Evolutionary conservation across 2,329 filamentous ascomycete species (phyloP).

Genomic region (Lasiodiplodia sp.): DNA sequence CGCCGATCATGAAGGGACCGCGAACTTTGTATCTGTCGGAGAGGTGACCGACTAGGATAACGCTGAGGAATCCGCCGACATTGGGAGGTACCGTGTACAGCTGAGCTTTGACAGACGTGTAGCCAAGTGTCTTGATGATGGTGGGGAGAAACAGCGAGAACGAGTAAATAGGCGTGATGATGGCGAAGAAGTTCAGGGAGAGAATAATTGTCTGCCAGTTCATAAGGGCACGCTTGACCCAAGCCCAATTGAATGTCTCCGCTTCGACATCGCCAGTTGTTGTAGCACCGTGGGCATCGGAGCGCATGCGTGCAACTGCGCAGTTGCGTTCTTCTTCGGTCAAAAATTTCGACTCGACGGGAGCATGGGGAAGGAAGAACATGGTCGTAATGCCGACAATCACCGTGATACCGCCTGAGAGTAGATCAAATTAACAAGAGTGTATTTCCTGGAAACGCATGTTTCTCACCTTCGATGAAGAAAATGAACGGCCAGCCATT

Average conservation of each 20-base stretch:
- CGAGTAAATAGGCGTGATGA: constrained; percentile 56
- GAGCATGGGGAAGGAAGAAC: constrained; percentile 61
- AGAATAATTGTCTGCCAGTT: constrained; percentile 50
- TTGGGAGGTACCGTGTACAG: constrained; percentile 49
- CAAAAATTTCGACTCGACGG: constrained; percentile 44
- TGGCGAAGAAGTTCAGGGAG: constrained; percentile 43
- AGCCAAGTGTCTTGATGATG: constrained; percentile 48
- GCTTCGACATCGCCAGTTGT: constrained; percentile 41
- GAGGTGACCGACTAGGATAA: constrained; percentile 49
- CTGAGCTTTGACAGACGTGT: constrained; percentile 45
- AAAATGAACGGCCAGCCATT: constrained; percentile 49
- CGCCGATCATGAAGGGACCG: constrained; percentile 59
- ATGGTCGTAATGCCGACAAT: constrained; percentile 54
- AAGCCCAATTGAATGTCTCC: constrained; percentile 52
- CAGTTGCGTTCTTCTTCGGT: constrained; percentile 39
- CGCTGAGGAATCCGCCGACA: constrained; percentile 52
- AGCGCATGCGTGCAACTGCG: constrained; percentile 39
- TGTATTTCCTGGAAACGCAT: too few relatives aligned
- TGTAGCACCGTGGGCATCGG: constrained; percentile 40
- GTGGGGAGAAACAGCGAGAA: constrained; percentile 51
- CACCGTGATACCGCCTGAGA: constrained; percentile 37
- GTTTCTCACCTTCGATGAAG: constrained; percentile 39
- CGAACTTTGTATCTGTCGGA: constrained; percentile 52
- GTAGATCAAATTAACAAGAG: not conserved
- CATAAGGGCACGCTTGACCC: constrained; percentile 45